These are phyloP conservation scores for Oxytropis ochrocephala DNA, from an alignment of 306 rosid species.

Conservation along the genomic window DNA sequence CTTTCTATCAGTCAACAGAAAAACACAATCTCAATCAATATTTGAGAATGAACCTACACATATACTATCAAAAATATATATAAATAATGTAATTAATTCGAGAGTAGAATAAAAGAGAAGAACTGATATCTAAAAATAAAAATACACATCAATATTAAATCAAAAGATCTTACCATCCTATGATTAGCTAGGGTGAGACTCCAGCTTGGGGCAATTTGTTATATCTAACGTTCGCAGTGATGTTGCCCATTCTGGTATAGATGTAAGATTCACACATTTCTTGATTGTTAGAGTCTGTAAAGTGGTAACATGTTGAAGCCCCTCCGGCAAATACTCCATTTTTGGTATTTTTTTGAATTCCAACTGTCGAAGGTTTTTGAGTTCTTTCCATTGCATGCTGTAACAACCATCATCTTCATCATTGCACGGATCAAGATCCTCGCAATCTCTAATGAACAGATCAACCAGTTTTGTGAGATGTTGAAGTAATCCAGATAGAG, in stretches of 20 bases:
- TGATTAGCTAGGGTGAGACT: no score
- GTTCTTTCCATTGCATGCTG: not conserved
- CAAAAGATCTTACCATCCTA: no score
- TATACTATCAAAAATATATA: no score
- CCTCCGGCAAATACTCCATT: not conserved
- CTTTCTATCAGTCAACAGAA: no score
- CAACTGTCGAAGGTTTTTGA: not conserved
- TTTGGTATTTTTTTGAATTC: fast-evolving
- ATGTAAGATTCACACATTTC: not conserved
- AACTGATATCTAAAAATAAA: no score
- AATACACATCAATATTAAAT: no score
- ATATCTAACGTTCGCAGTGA: not conserved
- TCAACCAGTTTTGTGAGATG: not conserved
- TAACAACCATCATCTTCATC: constrained; percentile 1
- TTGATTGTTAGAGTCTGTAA: not conserved
- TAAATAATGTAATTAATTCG: no score
- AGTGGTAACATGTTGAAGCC: constrained; percentile 4
- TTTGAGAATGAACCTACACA: no score
- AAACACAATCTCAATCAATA: no score
- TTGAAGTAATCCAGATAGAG: not conserved
- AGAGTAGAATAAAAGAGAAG: no score
- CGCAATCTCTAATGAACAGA: fast-evolving
- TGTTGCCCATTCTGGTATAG: not conserved
- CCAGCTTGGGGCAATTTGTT: no score
- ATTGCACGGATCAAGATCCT: not conserved